Base-by-base conservation (phyloP, 768 basidiomycete genomes). In the Pholiota conissans region DNA sequence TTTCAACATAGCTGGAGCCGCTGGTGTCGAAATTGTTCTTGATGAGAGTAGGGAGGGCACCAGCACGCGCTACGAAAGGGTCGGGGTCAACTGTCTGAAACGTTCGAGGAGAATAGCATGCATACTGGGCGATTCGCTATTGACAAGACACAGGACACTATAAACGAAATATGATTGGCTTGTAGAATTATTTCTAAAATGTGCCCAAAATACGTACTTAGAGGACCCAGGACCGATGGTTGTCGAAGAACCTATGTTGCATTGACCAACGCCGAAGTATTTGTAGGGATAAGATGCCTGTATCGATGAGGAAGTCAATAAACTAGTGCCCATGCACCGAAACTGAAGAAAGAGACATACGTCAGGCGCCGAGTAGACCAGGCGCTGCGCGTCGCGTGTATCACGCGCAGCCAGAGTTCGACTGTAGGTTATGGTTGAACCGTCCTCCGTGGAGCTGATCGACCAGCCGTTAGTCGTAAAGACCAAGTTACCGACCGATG, bases 91-190 rank as follows among this genome's bases (percentile, higher is more conserved):
- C 5, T 13, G 20, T 14, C 18, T 20, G 22, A 35, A 3, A 10
- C 14, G 14, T 22, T 49, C 30, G n/a, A 2, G 27, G 28, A 40
- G 20, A 18, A n/a, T n/a, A 5, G n/a, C 34, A 30, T 11, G 9
- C 55, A 18, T 48, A 56, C 55, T 56, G 22, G 30, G 24, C 8
- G 26, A 18, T 10, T 20, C 34, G 22, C 45, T 35, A 13, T 56
- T 56, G 34, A 56, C 34, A 14, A 56, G 55, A 35, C 55, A 56
- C 20, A 56, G 18, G 11, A 56, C 55, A 16, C 55, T 56, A 26
- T 20, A n/a, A n/a, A 32, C 5, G 6, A 32, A 8, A 7, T 18
- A 22, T 27, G 3, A n/a, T n/a, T n/a, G n/a, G n/a, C n/a, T n/a
- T n/a, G n/a, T n/a, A n/a, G n/a, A n/a, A n/a, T n/a, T n/a, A n/a